Evolutionary conservation across 176 grass and related monocot genomes (phyloP), one percentile per base, ranked within the genome.

Genomic region (Thinopyrum elongatum): DNA sequence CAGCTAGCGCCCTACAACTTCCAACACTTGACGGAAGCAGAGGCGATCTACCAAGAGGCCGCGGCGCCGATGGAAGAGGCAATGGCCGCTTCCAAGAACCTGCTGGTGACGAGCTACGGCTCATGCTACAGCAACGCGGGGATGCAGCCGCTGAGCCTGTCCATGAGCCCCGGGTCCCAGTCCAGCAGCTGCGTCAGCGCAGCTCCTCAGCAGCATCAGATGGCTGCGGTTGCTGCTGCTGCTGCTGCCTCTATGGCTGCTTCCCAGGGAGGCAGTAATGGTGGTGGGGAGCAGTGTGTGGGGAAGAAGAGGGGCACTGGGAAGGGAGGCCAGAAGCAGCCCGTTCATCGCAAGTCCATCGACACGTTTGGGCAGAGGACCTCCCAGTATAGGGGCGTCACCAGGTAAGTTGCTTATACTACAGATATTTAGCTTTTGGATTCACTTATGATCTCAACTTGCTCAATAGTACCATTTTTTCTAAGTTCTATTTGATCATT

Each of bases 321-420:
- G 6, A 96, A 96, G 63, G 87, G 92, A 55, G 87, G 88, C 67
- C 82, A 90, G 12, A 95, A 96, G 90, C 88, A 98, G 85, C 84
- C 91, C 27, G 87, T 90, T 85, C 94, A 93, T 77, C 91, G 97
- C 39, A 99, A 96, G 89, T 99, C 97, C 84, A 92, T 99, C n/a
- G 92, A 99, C 44, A 95, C 94, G 77, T 99, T 99, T 84, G 97
- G 97, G 55, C 92, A 94, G 85, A 96, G 97, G 81, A 99, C 97
- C 25, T 99, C 97, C 60, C 92, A 94, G 86, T 99, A 94, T 7
- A 88, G 97, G 82, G 97, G 97, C 63, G 97, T 99, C 71, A 99
- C 97, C 76, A 99, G 97, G 97, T 99, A 58, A 86, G 74, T 42
- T 91, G 69, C 81, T 65, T 67, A 38, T 29, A 51, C 33, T 29